A percentile compares a stretch with the other conserved stretches of the same genome.
Evolutionary conservation across 495 filamentous ascomycete genomes (phyloP).

Genomic region (Sporormia fimetaria): DNA sequence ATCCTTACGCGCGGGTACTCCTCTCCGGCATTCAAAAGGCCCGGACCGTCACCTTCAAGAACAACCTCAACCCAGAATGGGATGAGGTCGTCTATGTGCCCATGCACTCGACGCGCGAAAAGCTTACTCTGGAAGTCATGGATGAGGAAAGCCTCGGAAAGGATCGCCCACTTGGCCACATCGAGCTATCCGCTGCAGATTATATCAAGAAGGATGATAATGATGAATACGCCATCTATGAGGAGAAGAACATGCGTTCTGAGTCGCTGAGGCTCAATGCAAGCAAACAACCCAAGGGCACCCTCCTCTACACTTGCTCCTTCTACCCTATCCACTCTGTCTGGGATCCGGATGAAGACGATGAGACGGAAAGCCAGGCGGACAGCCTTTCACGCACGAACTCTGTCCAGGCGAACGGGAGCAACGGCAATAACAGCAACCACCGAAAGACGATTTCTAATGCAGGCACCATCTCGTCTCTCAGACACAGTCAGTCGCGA

Average conservation of each 20-base stretch:
- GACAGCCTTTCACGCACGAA: constrained; percentile 4
- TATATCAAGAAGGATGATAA: constrained; percentile 66
- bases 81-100: constrained; percentile 94
- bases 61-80: constrained; percentile 90
- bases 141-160: constrained; percentile 81
- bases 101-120: constrained; percentile 76
- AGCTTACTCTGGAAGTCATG: constrained; percentile 85
- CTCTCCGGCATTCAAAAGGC: constrained; percentile 82
- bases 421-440: no score
- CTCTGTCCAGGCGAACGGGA: constrained; percentile 17
- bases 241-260: constrained; percentile 51
- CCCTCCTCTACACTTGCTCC: constrained; percentile 67
- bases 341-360: constrained; percentile 87
- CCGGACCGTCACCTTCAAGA: constrained; percentile 88
- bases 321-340: constrained; percentile 87
- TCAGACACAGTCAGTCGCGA: constrained; percentile 4
- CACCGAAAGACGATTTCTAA: no score
- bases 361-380: constrained; percentile 31
- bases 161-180: constrained; percentile 71
- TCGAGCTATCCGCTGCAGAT: constrained; percentile 64
- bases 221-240: constrained; percentile 73
- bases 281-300: constrained; percentile 61
- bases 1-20: constrained; percentile 81
- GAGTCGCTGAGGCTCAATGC: constrained; percentile 55
- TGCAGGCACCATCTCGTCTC: constrained; percentile 21